Evolutionary conservation across 345 rosid genomes (phyloP), one percentile per base, ranked within the genome.

Genomic region (Angophora floribunda): DNA sequence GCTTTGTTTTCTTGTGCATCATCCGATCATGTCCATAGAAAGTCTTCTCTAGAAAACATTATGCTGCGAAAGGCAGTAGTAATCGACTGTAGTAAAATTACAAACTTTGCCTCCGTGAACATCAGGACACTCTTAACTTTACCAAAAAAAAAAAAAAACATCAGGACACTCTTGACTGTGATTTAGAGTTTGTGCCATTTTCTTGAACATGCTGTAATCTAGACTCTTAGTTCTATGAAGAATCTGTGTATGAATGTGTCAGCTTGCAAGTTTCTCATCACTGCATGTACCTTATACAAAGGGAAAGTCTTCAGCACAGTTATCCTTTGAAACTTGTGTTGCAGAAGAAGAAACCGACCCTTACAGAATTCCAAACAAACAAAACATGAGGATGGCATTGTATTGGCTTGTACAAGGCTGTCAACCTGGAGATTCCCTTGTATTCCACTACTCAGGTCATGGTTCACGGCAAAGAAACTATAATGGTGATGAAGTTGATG

Each of bases 341-440:
- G 95, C 96, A 97, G 99, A 97, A 89, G 98, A 97, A 90, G 98
- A 97, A 92, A 92, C 94, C 10, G 98, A 96, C 52, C 97, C 98
- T 11, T 91, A 93, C 87, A 95, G 96, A 88, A 90, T 91, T 63
- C 99, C 99, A 12, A 95, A 91, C 28, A 96, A 95, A 90, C 93
- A 93, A 6, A 97, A 96, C 91, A 86, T 97, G 93, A 95, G 97
- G 91, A 94, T 97, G 99, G 99, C 99, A 41, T 87, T 96, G 70
- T 92, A 89, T 91, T 97, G 99, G 99, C 96, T 96, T 41, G 96
- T 97, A 32, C 99, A 96, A 92, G 99, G 97, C 51, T 95, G 96
- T 89, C 96, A 95, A 52, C 93, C 99, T 51, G 98, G 99, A 70
- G 99, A 97, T 89, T 97, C 99, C 49, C 94, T 97, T 61, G 90